These are phyloP conservation scores for Exophiala xenobiotica DNA, from an alignment of 2,329 filamentous ascomycete species.

Conservation along the genomic window DNA sequence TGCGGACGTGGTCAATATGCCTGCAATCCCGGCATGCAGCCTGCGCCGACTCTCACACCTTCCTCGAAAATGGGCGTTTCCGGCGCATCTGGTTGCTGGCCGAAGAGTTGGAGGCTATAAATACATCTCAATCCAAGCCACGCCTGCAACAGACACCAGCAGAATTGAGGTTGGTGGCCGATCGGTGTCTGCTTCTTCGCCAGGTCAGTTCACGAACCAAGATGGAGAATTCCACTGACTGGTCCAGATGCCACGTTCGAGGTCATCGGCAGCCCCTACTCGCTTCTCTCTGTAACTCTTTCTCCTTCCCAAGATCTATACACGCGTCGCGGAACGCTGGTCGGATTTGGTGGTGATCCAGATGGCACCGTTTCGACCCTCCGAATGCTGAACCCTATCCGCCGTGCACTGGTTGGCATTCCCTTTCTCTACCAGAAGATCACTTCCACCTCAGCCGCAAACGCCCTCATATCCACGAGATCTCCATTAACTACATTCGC, in stretches of 20 bases:
- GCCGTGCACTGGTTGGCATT: conserved; percentile 75
- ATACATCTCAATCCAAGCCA: conserved; percentile 46
- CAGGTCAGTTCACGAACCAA: conserved; percentile 39
- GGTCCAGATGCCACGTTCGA: conserved; percentile 85
- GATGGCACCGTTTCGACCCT: conserved; percentile 85
- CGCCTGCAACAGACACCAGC: conserved; percentile 40
- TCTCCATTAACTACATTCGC: conserved; percentile 83
- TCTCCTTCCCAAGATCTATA: conserved; percentile 93
- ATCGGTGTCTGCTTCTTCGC: conserved; percentile 43
- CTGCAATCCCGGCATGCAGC: conserved; percentile 22
- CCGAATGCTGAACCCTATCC: conserved; percentile 79
- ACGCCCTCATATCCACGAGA: conserved; percentile 83
- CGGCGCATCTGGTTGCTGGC: conserved; percentile 28
- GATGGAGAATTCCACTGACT: conserved; percentile 18
- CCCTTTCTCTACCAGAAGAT: conserved; percentile 75
- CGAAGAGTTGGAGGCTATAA: conserved; percentile 33
- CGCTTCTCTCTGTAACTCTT: conserved; percentile 86
- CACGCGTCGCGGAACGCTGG: conserved; percentile 85
- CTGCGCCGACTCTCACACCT: conserved; percentile 21
- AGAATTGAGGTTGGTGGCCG: conserved; percentile 38
- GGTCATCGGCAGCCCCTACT: conserved; percentile 87
- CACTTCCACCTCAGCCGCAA: conserved; percentile 82
- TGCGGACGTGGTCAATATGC: conserved; percentile 27
- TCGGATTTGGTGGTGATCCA: conserved; percentile 67
- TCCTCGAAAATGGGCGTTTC: conserved; percentile 28